Conservation (phyloP, 208 protist species). For the Herpetomonas samuelpessoai region DNA sequence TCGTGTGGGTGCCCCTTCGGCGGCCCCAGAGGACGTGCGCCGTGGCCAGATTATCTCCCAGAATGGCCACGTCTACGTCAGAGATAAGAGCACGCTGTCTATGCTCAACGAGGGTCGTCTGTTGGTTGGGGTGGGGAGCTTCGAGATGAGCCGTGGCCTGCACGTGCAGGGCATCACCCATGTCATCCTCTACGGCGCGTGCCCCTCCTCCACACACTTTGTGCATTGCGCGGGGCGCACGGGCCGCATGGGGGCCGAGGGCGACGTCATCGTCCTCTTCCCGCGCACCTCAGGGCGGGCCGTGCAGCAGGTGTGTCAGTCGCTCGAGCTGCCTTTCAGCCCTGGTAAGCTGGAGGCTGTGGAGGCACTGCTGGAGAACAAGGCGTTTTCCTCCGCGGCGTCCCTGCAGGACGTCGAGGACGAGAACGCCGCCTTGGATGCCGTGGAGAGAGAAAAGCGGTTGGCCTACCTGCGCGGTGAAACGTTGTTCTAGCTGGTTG, state of each 20-base stretch:
- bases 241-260: constrained; percentile 77
- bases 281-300: constrained; percentile 59
- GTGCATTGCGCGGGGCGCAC: constrained; percentile 88
- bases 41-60: constrained; percentile 36
- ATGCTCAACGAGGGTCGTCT: constrained; percentile 58
- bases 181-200: constrained; percentile 77
- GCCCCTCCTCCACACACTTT: constrained; percentile 56
- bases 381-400: constrained; percentile 2
- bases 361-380: constrained; percentile 37
- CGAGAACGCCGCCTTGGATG: constrained; percentile 6
- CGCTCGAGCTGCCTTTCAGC: constrained; percentile 73
- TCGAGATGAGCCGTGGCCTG: constrained; percentile 71
- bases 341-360: constrained; percentile 52
- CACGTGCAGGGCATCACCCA: constrained; percentile 82
- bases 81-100: constrained; percentile 68
- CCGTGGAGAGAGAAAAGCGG: background rate
- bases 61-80: constrained; percentile 66
- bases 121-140: constrained; percentile 60
- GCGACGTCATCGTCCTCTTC: constrained; percentile 78
- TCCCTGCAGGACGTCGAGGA: constrained; percentile 11
- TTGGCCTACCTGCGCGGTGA: background rate
- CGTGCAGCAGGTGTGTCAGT: constrained; percentile 71
- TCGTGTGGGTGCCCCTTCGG: background rate
- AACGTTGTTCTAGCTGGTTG: background rate
- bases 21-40: constrained; percentile 16